Percentiles rank a stretch among this genome's conserved stretches.
phyloP scores from a whole-genome alignment of 2,329 filamentous ascomycete species.

The Fusarium buxicola region DNA sequence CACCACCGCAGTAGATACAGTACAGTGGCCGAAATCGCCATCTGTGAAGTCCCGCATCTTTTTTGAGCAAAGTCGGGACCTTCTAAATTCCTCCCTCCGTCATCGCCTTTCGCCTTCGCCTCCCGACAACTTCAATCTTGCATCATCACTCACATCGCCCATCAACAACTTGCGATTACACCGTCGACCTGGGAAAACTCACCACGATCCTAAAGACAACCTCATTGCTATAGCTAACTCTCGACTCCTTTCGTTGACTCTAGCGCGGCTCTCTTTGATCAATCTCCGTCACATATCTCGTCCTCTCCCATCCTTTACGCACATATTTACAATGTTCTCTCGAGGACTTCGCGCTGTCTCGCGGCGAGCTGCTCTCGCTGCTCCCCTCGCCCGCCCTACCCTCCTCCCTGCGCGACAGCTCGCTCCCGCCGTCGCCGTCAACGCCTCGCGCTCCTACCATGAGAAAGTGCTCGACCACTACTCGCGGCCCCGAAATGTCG shows the following conservation, averaged over 20 bases:
- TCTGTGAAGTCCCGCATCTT: conserved; percentile 48
- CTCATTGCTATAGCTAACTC: conserved; percentile 2
- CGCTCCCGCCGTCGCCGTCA: conserved; percentile 54
- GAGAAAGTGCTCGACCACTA: conserved; percentile 66
- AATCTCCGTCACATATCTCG: conserved; percentile 7
- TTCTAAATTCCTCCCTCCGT: conserved; percentile 35
- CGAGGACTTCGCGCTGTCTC: conserved; percentile 59
- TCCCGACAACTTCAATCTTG: conserved; percentile 31
- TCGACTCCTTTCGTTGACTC: conserved; percentile 14
- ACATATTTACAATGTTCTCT: conserved; percentile 57
- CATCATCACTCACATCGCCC: conserved; percentile 26
- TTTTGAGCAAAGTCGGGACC: conserved; percentile 42
- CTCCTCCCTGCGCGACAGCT: conserved; percentile 55
- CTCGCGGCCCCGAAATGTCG: conserved; percentile 66
- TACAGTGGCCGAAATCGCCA: conserved; percentile 48
- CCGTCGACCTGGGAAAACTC: conserved; percentile 1
- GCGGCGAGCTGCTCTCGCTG: conserved; percentile 57
- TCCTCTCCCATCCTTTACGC: conserved; percentile 8
- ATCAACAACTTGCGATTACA: conserved; percentile 6
- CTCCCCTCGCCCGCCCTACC: conserved; percentile 53
- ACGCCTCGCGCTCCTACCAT: conserved; percentile 61
- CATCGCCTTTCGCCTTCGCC: conserved; percentile 41
- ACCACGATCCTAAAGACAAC: conserved; percentile 19
- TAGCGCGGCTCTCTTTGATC: conserved; percentile 9
- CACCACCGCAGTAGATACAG: conserved; percentile 26